These are phyloP conservation scores for Dipteronia sinensis DNA, from an alignment of 345 rosid species.

Conservation along the genomic window DNA sequence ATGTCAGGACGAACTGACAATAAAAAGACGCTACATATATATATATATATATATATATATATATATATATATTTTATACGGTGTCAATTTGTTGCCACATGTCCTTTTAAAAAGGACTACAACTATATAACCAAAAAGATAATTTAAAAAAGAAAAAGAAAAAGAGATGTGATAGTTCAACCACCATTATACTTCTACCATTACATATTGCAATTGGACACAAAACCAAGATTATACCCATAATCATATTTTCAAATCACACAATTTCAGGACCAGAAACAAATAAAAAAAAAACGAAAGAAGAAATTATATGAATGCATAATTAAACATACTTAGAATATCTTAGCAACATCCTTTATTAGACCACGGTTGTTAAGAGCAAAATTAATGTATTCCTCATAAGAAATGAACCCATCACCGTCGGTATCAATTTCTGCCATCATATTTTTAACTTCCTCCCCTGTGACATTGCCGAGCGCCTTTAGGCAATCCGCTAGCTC, in stretches of 20 bases:
- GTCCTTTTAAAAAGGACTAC: neutral
- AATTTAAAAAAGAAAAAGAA: neutral
- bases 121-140: too few species aligned
- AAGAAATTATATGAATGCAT: neutral
- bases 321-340: conserved; percentile 39
- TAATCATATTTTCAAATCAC: neutral
- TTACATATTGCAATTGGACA: neutral
- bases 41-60: too few species aligned
- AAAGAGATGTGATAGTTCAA: neutral
- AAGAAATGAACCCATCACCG: conserved; percentile 86
- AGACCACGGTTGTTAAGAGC: conserved; percentile 79
- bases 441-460: conserved; percentile 71
- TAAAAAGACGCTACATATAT: too few species aligned
- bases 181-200: neutral
- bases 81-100: too few species aligned
- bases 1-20: too few species aligned
- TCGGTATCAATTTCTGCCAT: conserved; percentile 92
- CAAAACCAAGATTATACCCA: neutral
- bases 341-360: conserved; percentile 86
- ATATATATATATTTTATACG: too few species aligned
- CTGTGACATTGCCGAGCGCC: conserved; percentile 60
- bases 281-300: neutral
- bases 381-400: conserved; percentile 62
- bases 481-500: conserved; percentile 83
- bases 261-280: neutral